Base-by-base conservation (phyloP, 1,284 basidiomycete species). In the Moniliella sp. region DNA sequence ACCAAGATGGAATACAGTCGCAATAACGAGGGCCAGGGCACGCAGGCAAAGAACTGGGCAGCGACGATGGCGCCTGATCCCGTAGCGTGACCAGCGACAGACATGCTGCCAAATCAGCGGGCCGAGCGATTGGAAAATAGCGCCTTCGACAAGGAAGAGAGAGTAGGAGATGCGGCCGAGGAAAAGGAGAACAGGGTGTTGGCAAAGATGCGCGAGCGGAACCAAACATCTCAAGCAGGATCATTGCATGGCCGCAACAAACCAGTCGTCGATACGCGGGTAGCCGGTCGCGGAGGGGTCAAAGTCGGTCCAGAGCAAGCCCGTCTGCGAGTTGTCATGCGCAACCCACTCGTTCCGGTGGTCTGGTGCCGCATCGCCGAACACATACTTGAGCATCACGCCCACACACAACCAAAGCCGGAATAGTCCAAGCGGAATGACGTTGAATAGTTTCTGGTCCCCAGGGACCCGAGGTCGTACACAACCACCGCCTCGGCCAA, bases 211-310 rank as follows among this genome's bases (percentile, higher is more conserved):
- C 15, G 3, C 38, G 39, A 1, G 27, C 18, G 0, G 9, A 11
- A 4, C 36, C 40, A 11, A 11, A 27, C 15, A 50, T 19, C 18
- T 51, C 49, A 21, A 51, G 26, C 7, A 51, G 42, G 31, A 38
- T 37, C 4, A 51, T 25, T 10, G 38, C 11, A 5, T 41, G 7
- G 43, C 36, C 4, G 39, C 36, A 3, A 52, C n/a, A 8, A 52
- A 18, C 36, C 38, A 52, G 31, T 52, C 46, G 30, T 52, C 49
- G 28, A 48, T 41, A 5, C 49, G 35, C 2, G 49, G 47, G 18
- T 32, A 47, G 4, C 47, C 46, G 15, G 25, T 23, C 5, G 16
- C 0, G 4, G 33, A 15, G 2, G 39, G 33, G 13, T 47, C 16
- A 27, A 33, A 30, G 15, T 17, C 18, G 32, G 37, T 37, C 33